Base-by-base conservation (phyloP, 225 moss, liverwort and hornwort species). In the Physcomitrium patens region DNA sequence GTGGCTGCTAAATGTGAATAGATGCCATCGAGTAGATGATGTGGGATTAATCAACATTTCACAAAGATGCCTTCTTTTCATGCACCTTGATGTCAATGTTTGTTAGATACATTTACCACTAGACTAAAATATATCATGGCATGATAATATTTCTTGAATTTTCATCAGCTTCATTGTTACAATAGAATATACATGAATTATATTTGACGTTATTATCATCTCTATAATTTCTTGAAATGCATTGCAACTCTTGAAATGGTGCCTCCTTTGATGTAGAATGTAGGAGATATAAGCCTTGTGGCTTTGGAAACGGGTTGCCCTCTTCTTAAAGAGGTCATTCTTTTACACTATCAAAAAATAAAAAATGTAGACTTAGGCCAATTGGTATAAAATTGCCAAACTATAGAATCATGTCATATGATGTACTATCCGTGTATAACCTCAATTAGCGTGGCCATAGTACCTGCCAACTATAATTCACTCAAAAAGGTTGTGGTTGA, bases 401-500 rank as follows among this genome's bases (percentile, higher is more conserved):
- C 71, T 22, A 68, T 92, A 70, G 88, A 92, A 78, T 86, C 82
- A 0, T 92, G 90, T 70, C 92, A 92, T 49, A 85, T 92, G 90
- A 88, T 92, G 58, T 92, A 90, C 56, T 90, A 86, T 68, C 92
- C 92, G 0, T 88, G 88, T 22, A 76, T 92, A 19, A 90, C 86
- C 19, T 81, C 86, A 13, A 86, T 83, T 50, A 90, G 92, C 15
- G 92, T 92, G 68, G 92, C 92, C 28, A 92, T 90, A 48, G 84
- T 92, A 6, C 86, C 86, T 70, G 85, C 88, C 7, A 81, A 86
- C 46, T 90, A 90, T 63, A 86, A 81, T 52, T 78, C 82, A 41
- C 88, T 92, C 72, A 90, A 88, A 74, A 86, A 90, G 75, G 88
- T 92, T 12, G 79, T 92, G 14, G 92, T 92, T 19, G 90, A 92